Evolutionary conservation across 192 early-diverging fungal species (phyloP).

Genomic region (Dispira simplex): DNA sequence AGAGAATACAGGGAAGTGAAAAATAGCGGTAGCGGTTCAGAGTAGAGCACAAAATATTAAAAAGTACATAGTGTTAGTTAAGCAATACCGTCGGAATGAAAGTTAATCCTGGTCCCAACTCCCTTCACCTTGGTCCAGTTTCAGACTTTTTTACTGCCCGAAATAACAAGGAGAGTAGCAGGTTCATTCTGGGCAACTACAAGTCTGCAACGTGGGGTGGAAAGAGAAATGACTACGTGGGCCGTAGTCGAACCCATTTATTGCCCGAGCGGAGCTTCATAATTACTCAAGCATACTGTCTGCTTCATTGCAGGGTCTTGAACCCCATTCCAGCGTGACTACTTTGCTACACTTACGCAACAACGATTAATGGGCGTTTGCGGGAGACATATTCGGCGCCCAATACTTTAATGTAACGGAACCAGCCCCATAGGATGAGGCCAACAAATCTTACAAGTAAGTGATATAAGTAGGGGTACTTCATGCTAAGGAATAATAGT

Average conservation of each 20-base stretch:
- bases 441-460: constrained; percentile 6
- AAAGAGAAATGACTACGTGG: not conserved
- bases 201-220: not conserved
- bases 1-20: not conserved
- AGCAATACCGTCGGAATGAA: not conserved
- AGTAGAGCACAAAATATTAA: not conserved
- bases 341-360: not conserved
- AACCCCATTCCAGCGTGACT: not conserved
- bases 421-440: constrained; percentile 11
- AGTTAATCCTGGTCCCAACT: not conserved
- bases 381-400: constrained; percentile 6
- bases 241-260: not conserved
- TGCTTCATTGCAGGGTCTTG: not conserved
- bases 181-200: not conserved
- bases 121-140: not conserved
- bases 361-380: not conserved
- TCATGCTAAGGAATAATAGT: not conserved
- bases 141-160: not conserved
- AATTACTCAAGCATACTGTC: not conserved
- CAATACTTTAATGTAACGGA: not conserved
- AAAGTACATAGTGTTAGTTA: not conserved
- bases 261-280: not conserved
- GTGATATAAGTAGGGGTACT: not conserved
- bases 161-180: too few relatives aligned
- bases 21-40: not conserved